phyloP scores from a whole-genome alignment of 176 grass and related monocot species.

The Eleusine coracana region DNA sequence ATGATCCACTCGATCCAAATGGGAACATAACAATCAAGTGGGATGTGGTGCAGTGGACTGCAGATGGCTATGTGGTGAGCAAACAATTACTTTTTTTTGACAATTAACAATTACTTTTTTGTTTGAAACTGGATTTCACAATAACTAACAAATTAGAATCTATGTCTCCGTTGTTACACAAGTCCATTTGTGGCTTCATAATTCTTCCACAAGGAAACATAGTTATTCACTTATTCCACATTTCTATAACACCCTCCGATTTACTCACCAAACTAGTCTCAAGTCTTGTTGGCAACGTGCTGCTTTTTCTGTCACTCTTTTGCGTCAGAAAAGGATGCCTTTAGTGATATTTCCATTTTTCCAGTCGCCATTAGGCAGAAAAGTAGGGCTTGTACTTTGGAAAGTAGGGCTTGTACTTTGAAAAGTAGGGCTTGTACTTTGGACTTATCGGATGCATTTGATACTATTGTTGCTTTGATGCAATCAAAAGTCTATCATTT shows the following conservation, averaged over 20 bases:
- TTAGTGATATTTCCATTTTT: not conserved
- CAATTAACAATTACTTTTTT: too few relatives aligned
- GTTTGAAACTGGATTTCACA: slow-evolving; percentile 6
- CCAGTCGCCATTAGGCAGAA: not conserved
- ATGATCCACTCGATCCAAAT: slow-evolving; percentile 75
- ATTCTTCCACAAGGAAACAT: not conserved
- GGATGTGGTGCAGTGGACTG: slow-evolving; percentile 77
- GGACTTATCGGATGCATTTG: not conserved
- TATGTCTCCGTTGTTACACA: not conserved
- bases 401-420: not conserved
- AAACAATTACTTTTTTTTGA: not conserved
- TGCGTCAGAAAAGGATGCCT: slow-evolving; percentile 17
- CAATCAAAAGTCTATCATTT: not conserved
- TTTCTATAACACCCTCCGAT: not conserved
- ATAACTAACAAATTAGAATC: not conserved
- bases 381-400: not conserved
- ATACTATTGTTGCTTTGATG: not conserved
- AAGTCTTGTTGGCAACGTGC: not conserved
- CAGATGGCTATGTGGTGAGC: slow-evolving; percentile 83
- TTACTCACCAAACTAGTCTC: not conserved
- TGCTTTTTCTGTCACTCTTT: slow-evolving; percentile 28
- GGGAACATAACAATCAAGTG: slow-evolving; percentile 92
- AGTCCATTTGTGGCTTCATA: not conserved
- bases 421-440: not conserved
- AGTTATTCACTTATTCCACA: not conserved